Conservation (phyloP, 73 alveolate species). For the Uronychia binucleata region DNA sequence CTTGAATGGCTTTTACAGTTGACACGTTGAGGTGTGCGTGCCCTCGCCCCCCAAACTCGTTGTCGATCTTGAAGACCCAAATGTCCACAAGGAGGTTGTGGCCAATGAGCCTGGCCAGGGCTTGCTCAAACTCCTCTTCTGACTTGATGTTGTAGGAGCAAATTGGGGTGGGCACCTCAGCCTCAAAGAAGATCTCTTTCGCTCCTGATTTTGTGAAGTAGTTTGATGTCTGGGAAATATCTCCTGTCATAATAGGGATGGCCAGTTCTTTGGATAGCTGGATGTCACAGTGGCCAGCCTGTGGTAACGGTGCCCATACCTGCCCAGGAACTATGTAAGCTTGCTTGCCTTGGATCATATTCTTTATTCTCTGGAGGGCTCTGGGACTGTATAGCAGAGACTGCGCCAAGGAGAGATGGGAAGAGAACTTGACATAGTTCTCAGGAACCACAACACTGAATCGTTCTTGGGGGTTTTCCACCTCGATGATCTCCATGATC, state of each 20-base stretch:
- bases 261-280: conserved; percentile 46
- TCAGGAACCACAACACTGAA: conserved; percentile 61
- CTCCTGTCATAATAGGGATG: conserved; percentile 58
- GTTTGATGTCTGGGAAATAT: conserved; percentile 24
- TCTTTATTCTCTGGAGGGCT: conserved; percentile 46
- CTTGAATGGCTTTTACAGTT: conserved; percentile 27
- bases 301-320: conserved; percentile 34
- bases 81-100: conserved; percentile 31
- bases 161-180: conserved; percentile 51
- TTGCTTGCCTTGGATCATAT: conserved; percentile 18
- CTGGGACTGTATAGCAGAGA: conserved; percentile 47
- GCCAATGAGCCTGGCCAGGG: conserved; percentile 50
- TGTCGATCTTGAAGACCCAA: conserved; percentile 65
- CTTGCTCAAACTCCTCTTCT: conserved; percentile 39
- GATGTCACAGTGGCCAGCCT: conserved; percentile 50
- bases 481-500: conserved; percentile 49
- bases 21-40: conserved; percentile 59
- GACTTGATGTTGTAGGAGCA: conserved; percentile 54
- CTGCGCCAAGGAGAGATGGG: conserved; percentile 34
- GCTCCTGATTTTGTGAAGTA: conserved; percentile 62
- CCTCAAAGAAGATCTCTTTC: conserved; percentile 50
- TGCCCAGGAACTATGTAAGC: conserved; percentile 63
- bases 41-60: conserved; percentile 68
- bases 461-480: conserved; percentile 45
- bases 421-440: conserved; percentile 33